A percentile compares a stretch with the other conserved stretches of the same genome.
Evolutionary conservation across 176 grass and related monocot species (phyloP).

Genomic region (Lolium perenne): DNA sequence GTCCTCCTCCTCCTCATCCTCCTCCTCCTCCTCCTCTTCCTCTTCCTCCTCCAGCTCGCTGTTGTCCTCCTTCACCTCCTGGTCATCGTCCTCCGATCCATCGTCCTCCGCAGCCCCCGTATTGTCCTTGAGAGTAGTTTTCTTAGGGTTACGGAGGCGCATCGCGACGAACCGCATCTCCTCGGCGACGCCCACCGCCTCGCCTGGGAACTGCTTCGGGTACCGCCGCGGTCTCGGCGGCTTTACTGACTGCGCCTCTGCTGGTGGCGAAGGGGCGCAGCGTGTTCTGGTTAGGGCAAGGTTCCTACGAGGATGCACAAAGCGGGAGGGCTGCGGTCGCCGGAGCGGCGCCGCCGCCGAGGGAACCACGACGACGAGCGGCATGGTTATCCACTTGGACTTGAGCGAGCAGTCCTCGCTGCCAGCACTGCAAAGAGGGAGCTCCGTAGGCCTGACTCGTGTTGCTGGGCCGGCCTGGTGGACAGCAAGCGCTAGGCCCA

Average conservation of each 20-base stretch:
- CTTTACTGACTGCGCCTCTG: constrained; percentile 10
- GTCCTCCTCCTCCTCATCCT: not conserved
- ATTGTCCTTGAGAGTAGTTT: constrained; percentile 39
- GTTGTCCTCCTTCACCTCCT: constrained; percentile 12
- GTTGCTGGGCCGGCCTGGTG: not conserved
- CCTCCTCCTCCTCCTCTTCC: constrained; percentile 23
- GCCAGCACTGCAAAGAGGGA: not conserved
- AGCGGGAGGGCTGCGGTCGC: not conserved
- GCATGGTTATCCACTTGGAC: constrained; percentile 54
- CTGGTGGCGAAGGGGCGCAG: constrained; percentile 45
- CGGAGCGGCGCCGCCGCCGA: constrained; percentile 33
- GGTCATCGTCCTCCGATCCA: not conserved
- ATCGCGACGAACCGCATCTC: constrained; percentile 99
- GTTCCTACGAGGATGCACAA: constrained; percentile 6
- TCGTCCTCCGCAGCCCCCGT: not conserved
- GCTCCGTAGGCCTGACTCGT: not conserved
- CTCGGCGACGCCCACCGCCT: constrained; percentile 79
- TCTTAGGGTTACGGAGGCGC: constrained; percentile 66
- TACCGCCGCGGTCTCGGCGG: constrained; percentile 40
- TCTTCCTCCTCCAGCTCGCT: constrained; percentile 3
- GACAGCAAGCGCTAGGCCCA: not conserved
- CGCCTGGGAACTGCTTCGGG: constrained; percentile 67
- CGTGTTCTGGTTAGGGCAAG: constrained; percentile 36
- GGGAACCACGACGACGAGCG: constrained; percentile 30
- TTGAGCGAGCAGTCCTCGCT: not conserved